phyloP scores from a whole-genome alignment of 2,329 filamentous ascomycete genomes.

The Phyllosticta citrichinensis region DNA sequence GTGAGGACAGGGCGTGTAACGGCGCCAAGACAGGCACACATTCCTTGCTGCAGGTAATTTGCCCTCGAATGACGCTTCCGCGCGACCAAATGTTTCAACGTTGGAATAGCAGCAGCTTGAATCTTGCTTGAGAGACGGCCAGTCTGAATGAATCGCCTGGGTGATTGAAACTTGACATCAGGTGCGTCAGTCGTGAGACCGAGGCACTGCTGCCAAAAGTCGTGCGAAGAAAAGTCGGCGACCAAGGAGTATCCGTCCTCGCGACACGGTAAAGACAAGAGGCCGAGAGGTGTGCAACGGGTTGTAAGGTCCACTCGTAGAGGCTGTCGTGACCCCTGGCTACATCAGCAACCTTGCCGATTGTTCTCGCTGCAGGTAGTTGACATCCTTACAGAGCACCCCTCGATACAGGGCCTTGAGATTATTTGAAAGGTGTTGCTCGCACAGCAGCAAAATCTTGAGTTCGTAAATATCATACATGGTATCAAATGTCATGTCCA shows the following conservation, averaged over 20 bases:
- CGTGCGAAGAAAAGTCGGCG: no score
- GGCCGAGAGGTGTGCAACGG: not conserved
- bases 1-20: not conserved
- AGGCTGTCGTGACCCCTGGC: not conserved
- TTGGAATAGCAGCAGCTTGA: not conserved
- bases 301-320: not conserved
- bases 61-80: not conserved
- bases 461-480: not conserved
- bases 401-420: not conserved
- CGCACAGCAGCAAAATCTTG: not conserved
- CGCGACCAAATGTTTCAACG: not conserved
- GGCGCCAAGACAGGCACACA: not conserved
- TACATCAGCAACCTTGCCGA: not conserved
- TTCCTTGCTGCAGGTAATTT: not conserved
- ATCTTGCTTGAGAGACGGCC: not conserved
- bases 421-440: not conserved
- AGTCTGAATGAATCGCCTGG: not conserved
- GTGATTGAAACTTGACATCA: not conserved
- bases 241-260: not conserved
- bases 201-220: no score
- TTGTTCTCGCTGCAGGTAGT: not conserved
- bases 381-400: not conserved
- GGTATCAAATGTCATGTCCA: not conserved
- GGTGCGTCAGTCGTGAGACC: no score
- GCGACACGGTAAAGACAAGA: not conserved